Conservation (phyloP, 345 rosid genomes). For the Acer saccharum region DNA sequence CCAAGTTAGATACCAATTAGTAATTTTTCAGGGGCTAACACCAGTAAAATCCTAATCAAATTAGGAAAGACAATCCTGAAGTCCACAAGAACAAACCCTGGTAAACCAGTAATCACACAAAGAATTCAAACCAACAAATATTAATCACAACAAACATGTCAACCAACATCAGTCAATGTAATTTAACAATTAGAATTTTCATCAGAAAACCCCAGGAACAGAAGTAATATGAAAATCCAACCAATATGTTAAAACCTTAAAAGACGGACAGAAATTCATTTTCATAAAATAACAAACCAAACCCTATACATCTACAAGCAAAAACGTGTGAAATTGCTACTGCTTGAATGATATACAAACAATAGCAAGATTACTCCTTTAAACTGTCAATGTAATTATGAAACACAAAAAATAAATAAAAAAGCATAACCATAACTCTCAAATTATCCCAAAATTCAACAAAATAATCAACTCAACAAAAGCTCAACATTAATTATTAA, state of each 20-base stretch:
- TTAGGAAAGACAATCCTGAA: background rate
- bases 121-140: background rate
- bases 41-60: background rate
- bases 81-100: no score
- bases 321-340: background rate
- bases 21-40: background rate
- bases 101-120: background rate
- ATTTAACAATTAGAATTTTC: background rate
- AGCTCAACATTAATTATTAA: no score
- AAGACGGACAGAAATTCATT: background rate
- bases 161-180: background rate
- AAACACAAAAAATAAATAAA: no score
- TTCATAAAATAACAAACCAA: background rate
- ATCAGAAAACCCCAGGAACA: background rate
- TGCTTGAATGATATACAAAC: no score
- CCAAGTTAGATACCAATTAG: background rate
- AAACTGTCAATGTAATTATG: background rate
- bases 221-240: background rate
- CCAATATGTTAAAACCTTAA: background rate
- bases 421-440: background rate
- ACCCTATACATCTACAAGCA: background rate
- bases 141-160: background rate
- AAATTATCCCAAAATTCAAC: background rate
- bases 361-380: background rate
- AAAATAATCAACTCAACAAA: background rate